These are phyloP conservation scores for Massariosphaeria phaeospora DNA, from an alignment of 495 filamentous ascomycete genomes.

Conservation along the genomic window DNA sequence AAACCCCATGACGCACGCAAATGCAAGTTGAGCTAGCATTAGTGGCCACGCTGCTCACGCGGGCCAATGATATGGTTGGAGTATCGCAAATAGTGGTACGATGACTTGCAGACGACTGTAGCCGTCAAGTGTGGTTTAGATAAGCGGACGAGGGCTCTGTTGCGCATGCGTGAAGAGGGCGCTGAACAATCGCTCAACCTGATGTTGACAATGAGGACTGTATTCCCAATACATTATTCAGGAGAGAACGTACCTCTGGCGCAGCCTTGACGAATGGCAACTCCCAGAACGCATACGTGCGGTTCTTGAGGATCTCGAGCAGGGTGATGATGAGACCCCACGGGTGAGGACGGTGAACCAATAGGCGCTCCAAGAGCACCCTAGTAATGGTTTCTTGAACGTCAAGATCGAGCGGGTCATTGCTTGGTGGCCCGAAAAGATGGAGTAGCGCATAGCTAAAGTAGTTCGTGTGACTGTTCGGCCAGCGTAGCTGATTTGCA, in stretches of 20 bases:
- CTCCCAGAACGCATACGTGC: slow-evolving; percentile 82
- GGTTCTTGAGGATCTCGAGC: slow-evolving; percentile 85
- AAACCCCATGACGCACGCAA: slow-evolving; percentile 31
- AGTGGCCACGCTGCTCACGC: slow-evolving; percentile 3
- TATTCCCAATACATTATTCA: background rate
- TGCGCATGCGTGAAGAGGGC: slow-evolving; percentile 32
- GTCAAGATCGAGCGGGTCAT: slow-evolving; percentile 72
- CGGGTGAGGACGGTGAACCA: slow-evolving; percentile 88
- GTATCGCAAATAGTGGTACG: too few species aligned
- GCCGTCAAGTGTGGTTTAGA: slow-evolving; percentile 2
- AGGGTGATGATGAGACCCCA: slow-evolving; percentile 93
- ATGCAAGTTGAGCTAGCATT: slow-evolving; percentile 31
- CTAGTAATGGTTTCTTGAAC: slow-evolving; percentile 86
- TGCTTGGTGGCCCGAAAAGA: slow-evolving; percentile 71
- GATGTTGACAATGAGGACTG: background rate
- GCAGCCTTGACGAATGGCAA: slow-evolving; percentile 84
- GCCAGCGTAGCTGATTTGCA: slow-evolving; percentile 85
- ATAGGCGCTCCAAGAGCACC: slow-evolving; percentile 77
- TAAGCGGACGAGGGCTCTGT: slow-evolving; percentile 29
- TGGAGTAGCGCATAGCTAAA: slow-evolving; percentile 84
- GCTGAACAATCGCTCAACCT: slow-evolving; percentile 31
- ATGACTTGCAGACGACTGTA: background rate
- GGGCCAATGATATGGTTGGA: background rate
- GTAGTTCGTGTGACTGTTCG: slow-evolving; percentile 85
- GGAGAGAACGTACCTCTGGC: slow-evolving; percentile 60